phyloP scores from a whole-genome alignment of 2,329 filamentous ascomycete species.

The Trichophyton simii region DNA sequence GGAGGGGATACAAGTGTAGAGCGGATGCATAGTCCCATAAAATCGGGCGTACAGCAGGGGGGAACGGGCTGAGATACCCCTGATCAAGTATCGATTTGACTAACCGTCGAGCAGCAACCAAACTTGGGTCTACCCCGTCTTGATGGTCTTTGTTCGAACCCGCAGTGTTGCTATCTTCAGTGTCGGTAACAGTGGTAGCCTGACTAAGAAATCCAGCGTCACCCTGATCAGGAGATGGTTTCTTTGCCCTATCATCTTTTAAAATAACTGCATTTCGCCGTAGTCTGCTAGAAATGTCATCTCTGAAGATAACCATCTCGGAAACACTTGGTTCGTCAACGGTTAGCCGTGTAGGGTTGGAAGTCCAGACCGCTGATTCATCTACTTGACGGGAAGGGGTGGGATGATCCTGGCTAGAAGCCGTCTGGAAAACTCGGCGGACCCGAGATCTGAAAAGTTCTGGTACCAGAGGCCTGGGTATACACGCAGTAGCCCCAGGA shows the following conservation, averaged over 20 bases:
- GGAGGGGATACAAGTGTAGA: constrained; percentile 75
- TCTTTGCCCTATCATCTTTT: background rate
- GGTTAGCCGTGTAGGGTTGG: constrained; percentile 68
- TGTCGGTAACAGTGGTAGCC: background rate
- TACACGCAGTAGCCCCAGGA: constrained; percentile 35
- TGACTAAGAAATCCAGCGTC: background rate
- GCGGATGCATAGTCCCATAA: constrained; percentile 76
- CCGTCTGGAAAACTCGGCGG: constrained; percentile 63
- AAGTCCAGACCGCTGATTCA: constrained; percentile 66
- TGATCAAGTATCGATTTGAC: constrained; percentile 90
- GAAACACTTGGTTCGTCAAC: constrained; percentile 62
- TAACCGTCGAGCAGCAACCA: constrained; percentile 53
- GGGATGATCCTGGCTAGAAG: constrained; percentile 42
- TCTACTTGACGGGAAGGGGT: background rate
- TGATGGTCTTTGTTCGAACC: constrained; percentile 5
- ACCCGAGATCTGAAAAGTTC: constrained; percentile 83
- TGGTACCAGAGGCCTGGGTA: constrained; percentile 49
- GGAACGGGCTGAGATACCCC: constrained; percentile 76
- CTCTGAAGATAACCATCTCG: constrained; percentile 72
- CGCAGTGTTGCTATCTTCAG: background rate
- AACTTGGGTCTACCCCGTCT: background rate
- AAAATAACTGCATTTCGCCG: constrained; percentile 65
- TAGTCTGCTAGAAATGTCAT: constrained; percentile 71
- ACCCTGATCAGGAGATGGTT: constrained; percentile 5
- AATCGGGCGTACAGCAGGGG: constrained; percentile 63